Base-by-base conservation (phyloP, 2,329 filamentous ascomycete species). In the Colletotrichum paranaense region DNA sequence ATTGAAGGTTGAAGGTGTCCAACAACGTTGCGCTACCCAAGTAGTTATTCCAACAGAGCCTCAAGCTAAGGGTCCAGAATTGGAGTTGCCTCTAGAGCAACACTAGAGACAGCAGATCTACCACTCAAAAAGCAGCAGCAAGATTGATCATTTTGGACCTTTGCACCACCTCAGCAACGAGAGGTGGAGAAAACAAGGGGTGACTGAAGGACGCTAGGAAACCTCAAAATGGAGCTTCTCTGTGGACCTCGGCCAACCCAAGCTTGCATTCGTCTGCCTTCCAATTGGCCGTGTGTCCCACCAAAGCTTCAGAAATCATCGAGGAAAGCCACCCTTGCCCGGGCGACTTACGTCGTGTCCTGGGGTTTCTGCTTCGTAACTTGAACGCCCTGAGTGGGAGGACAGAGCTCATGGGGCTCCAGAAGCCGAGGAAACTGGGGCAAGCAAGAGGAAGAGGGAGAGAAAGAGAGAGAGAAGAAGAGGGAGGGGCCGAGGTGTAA, bases 311-410 rank as follows among this genome's bases (percentile, higher is more conserved):
- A 59, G 53, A 60, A 73, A 73, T 53, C 66, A 60, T 32, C 49
- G 24, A 58, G 42, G 42, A 53, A 11, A 42, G 35, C 58, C 58
- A 26, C 68, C 58, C 58, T 64, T 55, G 59, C 42, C 65, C 52
- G 52, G 65, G 32, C 46, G 65, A 67, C 63, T 64, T 65, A 72
- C 62, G 68, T 68, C 68, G 63, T 68, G 68, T 57, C 57, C 68
- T 72, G 57, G 64, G 55, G 46, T 67, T 62, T 38, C 35, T 72
- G 70, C 66, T 73, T 73, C 70, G 70, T 60, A 69, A 69, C 66
- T 73, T 69, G 66, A 60, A 22, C 55, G 59, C 53, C 32, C 70
- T 73, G 70, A 69, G 53, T 73, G 66, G 70, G 65, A 70, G 67
- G 55, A 38, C 19, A 49, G 30, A 19, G 63, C 46, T 55, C 32